Evolutionary conservation across 1,284 basidiomycete species (phyloP), one percentile per base, ranked within the genome.

Genomic region (Salmacisia buchloeana): DNA sequence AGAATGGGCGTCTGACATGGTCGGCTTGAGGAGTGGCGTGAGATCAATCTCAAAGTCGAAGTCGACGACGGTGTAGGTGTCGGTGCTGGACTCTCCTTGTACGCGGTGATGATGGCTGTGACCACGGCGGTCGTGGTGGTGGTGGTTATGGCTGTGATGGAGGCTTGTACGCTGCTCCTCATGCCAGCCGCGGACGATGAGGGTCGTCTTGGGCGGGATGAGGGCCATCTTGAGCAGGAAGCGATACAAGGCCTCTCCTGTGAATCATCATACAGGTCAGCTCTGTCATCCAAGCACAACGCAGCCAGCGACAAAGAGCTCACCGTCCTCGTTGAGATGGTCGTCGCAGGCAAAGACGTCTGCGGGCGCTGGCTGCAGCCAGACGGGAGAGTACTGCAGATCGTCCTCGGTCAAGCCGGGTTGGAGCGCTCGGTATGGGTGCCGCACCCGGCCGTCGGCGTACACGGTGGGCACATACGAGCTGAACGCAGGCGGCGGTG

Each of bases 161-260:
- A 21, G 23, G 23, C 5, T 3, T 27, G 23, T 25, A 5, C 45
- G 25, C 13, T 54, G 18, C 49, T 54, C 49, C 34, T 54, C 49
- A 33, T 54, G 49, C 49, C 27, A 54, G 10, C 49, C 49, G 25
- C 29, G 25, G 49, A 54, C 34, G 10, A 18, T 27, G 29, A 54
- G 29, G 3, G 49, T 54, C 49, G 34, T 31, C 29, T 54, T 33
- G 49, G 49, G 49, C 10, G 49, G 49, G 3, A 31, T 54, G 27
- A 54, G 27, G 12, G 49, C 49, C 4, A 12, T n/a, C 13, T 31
- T 5, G 13, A 54, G 27, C 13, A 54, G 13, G 49, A 54, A 54
- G 15, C 49, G 49, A 33, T 54, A 54, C 3, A 54, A n/a, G 29
- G 49, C 49, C 49, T 54, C 49, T 33, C 49, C 49, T 54, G 27